Evolutionary conservation across 345 rosid species (phyloP).

Genomic region (Salix caprea): DNA sequence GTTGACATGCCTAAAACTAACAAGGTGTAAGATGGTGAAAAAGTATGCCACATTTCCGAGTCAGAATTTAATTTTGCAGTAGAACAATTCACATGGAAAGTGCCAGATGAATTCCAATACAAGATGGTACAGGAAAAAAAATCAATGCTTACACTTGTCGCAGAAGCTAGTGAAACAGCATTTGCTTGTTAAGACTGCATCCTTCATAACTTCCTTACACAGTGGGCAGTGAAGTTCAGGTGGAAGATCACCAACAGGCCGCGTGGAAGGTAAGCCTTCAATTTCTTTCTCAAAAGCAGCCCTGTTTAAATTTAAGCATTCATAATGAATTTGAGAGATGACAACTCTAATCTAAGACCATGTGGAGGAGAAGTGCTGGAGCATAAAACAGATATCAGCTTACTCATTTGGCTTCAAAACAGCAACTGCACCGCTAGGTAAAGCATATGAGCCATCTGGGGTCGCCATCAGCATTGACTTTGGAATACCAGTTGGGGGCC

Average conservation of each 20-base stretch:
- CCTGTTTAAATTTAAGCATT: conserved; percentile 32
- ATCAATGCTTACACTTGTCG: conserved; percentile 60
- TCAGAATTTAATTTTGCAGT: not conserved
- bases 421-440: conserved; percentile 96
- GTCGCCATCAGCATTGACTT: conserved; percentile 95
- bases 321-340: not conserved
- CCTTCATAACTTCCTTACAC: conserved; percentile 85
- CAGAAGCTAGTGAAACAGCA: conserved; percentile 87
- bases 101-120: not conserved
- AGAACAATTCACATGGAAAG: not conserved
- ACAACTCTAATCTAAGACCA: not conserved
- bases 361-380: not conserved
- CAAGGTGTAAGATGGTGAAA: not conserved
- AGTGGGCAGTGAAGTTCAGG: conserved; percentile 93
- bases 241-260: conserved; percentile 90
- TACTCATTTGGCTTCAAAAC: conserved; percentile 96
- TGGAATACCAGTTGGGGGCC: conserved; percentile 95
- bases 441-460: conserved; percentile 93
- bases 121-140: not conserved
- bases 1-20: not conserved
- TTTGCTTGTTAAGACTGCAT: conserved; percentile 92
- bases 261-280: conserved; percentile 89
- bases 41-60: not conserved
- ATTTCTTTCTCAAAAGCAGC: conserved; percentile 97
- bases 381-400: conserved; percentile 13